Evolutionary conservation across 2,329 filamentous ascomycete genomes (phyloP), one percentile per base, ranked within the genome.

Genomic region (Hirsutella minnesotensis): DNA sequence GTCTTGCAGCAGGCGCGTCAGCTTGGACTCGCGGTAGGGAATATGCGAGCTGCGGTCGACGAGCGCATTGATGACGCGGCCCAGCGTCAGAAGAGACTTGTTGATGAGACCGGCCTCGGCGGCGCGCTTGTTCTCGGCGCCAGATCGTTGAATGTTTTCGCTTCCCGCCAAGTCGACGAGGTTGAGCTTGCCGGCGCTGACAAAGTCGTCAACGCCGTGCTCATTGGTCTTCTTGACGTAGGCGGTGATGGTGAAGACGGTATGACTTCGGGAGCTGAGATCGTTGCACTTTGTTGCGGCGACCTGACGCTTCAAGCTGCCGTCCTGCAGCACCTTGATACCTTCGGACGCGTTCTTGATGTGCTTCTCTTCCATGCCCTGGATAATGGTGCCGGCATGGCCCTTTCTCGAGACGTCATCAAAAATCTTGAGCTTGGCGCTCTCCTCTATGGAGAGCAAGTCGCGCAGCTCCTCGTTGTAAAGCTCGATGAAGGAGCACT

Each of bases 241-340:
- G 1, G 89, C 86, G 1, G 90, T 95, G 46, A 98, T 86, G 8
- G 92, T 96, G 58, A 98, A 98, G 19, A 98, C 84, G 0, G 92
- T 98, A 58, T 98, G 94, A 67, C 89, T 95, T 61, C 92, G 81
- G 54, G 89, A 95, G 64, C 89, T 95, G 43, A 96, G 77, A 55
- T 98, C 92, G 60, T 98, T 98, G 75, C 92, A 98, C 64, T 96
- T 96, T n/a, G 92, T 98, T 4, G 94, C 88, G 5, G 92, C 94
- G n/a, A 98, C 92, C 63, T 98, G 92, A 40, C 92, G 83, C 63
- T 89, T 94, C 65, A 92, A 74, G 61, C 88, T 95, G 48, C 92
- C 94, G 49, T 83, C 75, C 53, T 92, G 86, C 38, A 98, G 75
- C 48, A 95, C 73, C 63, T 86, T 84, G 62, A 98, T 89, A 47